Evolutionary conservation across 495 filamentous ascomycete genomes (phyloP), one percentile per base, ranked within the genome.

Genomic region (Penicillium bovifimosum): DNA sequence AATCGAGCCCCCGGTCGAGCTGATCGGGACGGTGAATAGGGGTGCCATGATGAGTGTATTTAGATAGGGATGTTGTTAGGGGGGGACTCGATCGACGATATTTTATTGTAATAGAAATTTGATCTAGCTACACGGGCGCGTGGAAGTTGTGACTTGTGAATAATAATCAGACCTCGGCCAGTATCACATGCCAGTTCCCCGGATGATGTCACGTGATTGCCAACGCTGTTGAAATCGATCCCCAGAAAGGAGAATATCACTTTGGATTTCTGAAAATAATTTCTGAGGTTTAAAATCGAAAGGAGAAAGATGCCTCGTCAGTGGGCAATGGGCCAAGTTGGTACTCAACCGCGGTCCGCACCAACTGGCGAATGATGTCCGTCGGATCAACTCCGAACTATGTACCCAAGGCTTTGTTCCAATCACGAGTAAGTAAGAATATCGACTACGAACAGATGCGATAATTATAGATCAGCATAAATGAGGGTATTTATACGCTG

Each of bases 1-100:
- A 43, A 87, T 73, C 49, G 61, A 64, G 54, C 82, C 80, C 39
- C 73, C 74, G 5, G 74, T 72, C 5, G 71, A 64, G 45, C 63
- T 28, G 63, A 77, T 71, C 24, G 73, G 71, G 41, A 79, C 46
- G 4, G 68, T 74, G 61, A 79, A 79, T 18, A 77, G 67, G 5
- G 69, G 40, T 18, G 71, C 38, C 62, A 65, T 65, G 52, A 31
- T 60, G 28, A 39, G 10, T 20, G 50, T 54, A 14, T 43, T 31
- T 13, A 20, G 14, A 58, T 13, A 40, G 16, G 14, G 45, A 41
- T 16, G 20, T 32, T 28, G 43, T 53, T 13, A n/a, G n/a, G 49
- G 55, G 9, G n/a, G 42, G 13, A 9, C 2, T 16, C 5, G 9
- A 41, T 38, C 13, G n/a, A n/a, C n/a, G n/a, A n/a, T n/a, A n/a